phyloP scores from a whole-genome alignment of 73 alveolate species.

The Chromera velia region DNA sequence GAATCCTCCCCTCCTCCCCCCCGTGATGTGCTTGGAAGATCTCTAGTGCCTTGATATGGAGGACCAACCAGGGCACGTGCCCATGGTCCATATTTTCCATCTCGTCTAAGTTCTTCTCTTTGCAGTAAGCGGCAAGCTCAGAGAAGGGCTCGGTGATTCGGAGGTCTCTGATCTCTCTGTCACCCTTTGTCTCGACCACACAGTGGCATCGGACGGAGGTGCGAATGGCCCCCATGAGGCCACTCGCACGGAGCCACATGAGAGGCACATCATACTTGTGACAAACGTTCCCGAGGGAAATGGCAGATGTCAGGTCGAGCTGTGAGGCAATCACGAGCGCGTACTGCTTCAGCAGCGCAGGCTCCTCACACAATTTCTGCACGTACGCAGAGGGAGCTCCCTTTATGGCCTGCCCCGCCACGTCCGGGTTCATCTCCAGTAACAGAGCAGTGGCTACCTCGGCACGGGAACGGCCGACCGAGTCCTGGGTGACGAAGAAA shows the following conservation, averaged over 20 bases:
- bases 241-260: constrained; percentile 56
- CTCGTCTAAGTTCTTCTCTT: background rate
- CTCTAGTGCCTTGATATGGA: constrained; percentile 67
- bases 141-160: constrained; percentile 74
- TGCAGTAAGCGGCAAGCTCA: constrained; percentile 42
- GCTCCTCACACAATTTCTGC: background rate
- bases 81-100: constrained; percentile 60
- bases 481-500: constrained; percentile 67
- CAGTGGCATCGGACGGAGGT: constrained; percentile 22
- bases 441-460: constrained; percentile 58
- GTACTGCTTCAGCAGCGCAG: background rate
- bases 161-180: constrained; percentile 59
- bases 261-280: constrained; percentile 19
- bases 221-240: constrained; percentile 65
- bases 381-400: too few relatives aligned
- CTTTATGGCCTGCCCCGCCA: constrained; percentile 56
- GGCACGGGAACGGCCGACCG: constrained; percentile 51
- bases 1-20: too few relatives aligned
- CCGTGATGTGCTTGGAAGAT: too few relatives aligned
- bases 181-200: constrained; percentile 3
- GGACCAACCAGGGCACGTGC: constrained; percentile 71
- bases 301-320: background rate
- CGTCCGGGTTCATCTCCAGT: constrained; percentile 79
- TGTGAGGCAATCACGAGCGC: background rate
- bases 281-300: background rate